Base-by-base conservation (phyloP, 2,329 filamentous ascomycete genomes). In the Dactylellina leptospora region DNA sequence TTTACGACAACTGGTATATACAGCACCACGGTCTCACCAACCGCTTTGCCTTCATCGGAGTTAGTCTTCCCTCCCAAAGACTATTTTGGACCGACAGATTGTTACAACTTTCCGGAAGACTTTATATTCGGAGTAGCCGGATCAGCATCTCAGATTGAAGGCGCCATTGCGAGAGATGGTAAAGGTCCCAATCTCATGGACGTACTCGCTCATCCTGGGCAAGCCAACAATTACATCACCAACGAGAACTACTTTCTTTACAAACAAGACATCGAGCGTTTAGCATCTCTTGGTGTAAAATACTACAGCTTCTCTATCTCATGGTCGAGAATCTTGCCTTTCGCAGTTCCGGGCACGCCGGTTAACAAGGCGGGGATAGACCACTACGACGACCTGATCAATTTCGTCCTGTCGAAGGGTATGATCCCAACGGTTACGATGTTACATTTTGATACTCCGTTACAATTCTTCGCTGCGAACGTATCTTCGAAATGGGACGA, bases 211-310 rank as follows among this genome's bases (percentile, higher is more conserved):
- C 36, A 25, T 25, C 60, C 60, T 3, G 60, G 60, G 3, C 36
- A 36, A 33, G 47, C 60, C 48, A 47, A 63, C 28, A 48, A 54
- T 25, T 54, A 81, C 59, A 78, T 80, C 33, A 81, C 82, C 1
- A 84, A 82, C 42, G 83, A 84, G 77, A 81, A 85, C 61, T 85
- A 85, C 75, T 85, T 84, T 70, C 77, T 84, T 5, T 86, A 85
- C 75, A 85, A 85, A 76, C 84, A 85, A 77, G 83, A 85, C 42
- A 84, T 86, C 44, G 83, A 82, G 64, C 80, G 84, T 0, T 79
- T 85, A 6, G 83, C 84, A 0, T 80, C 82, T 1, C 80, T 86
- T 77, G 84, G 84, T 0, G 80, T 84, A 6, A 80, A 81, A 45
- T 82, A 84, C 51, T 85, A 84, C 76, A 82, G 82, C 1, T 85